Conservation (phyloP, 345 rosid species). For the Boechera retrofracta region DNA sequence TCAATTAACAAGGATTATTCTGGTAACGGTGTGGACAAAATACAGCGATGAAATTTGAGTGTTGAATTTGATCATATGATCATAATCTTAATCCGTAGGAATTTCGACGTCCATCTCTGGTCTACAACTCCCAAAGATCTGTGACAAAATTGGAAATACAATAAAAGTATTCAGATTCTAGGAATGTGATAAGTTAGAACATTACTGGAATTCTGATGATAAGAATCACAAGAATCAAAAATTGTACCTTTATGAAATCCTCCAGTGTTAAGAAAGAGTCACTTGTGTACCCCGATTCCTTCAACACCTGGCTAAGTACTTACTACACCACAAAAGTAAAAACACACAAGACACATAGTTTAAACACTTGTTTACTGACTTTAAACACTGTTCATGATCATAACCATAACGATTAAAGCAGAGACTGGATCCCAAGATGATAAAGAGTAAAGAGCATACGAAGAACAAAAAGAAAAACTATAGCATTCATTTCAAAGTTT, state of each 20-base stretch:
- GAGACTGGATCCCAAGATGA: background rate
- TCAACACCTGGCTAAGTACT: conserved; percentile 74
- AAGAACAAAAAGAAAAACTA: background rate
- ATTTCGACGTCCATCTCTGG: conserved; percentile 83
- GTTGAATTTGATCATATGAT: background rate
- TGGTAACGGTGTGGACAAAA: conserved; percentile 22
- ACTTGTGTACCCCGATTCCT: conserved; percentile 73
- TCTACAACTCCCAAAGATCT: conserved; percentile 68
- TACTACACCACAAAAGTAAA: conserved; percentile 52
- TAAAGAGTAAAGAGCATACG: background rate
- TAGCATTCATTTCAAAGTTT: background rate
- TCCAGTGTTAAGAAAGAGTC: conserved; percentile 60
- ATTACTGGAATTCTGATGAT: background rate
- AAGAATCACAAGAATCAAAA: background rate
- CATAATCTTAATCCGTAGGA: conserved; percentile 61
- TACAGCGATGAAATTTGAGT: conserved; percentile 20
- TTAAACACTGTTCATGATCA: conserved; percentile 9
- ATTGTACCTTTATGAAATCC: conserved; percentile 71
- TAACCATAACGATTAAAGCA: conserved; percentile 14
- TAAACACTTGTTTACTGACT: conserved; percentile 1
- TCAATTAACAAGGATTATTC: conserved; percentile 23
- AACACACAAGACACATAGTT: conserved; percentile 18
- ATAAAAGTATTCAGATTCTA: conserved; percentile 14
- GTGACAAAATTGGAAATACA: conserved; percentile 26
- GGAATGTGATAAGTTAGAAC: background rate